These are phyloP conservation scores for Huntiella bhutanensis DNA, from an alignment of 2,329 filamentous ascomycete genomes.

Conservation along the genomic window DNA sequence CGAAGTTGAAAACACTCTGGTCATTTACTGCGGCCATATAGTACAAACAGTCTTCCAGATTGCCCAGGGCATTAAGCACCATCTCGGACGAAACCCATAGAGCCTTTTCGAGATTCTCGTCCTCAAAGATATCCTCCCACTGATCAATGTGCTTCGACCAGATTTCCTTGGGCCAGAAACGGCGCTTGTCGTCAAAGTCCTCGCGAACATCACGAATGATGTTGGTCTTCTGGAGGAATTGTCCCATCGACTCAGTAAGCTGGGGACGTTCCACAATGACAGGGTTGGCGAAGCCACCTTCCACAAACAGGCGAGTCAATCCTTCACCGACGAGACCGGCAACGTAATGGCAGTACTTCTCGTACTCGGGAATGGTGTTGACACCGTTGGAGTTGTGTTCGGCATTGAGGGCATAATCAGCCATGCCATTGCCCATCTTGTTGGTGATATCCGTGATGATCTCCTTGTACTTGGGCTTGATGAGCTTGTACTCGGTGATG, in stretches of 20 bases:
- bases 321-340: constrained; percentile 97
- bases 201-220: constrained; percentile 93
- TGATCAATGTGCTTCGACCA: constrained; percentile 89
- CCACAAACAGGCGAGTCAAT: constrained; percentile 74
- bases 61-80: constrained; percentile 73
- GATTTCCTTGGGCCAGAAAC: constrained; percentile 91
- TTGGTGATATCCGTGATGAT: constrained; percentile 86
- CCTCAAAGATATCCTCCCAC: constrained; percentile 79
- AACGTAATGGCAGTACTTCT: constrained; percentile 95
- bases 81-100: constrained; percentile 81
- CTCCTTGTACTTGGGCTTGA: constrained; percentile 65
- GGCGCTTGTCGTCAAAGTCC: constrained; percentile 68
- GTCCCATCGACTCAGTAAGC: constrained; percentile 87
- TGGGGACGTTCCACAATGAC: constrained; percentile 59
- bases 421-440: constrained; percentile 98
- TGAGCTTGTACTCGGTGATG: constrained; percentile 66
- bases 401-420: constrained; percentile 75
- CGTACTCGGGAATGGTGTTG: constrained; percentile 71
- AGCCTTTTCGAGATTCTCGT: constrained; percentile 56
- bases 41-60: constrained; percentile 86
- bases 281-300: constrained; percentile 69
- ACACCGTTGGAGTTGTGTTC: constrained; percentile 67
- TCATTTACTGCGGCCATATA: constrained; percentile 91
- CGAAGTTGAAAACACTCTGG: constrained; percentile 98
- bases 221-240: constrained; percentile 96